Conservation (phyloP, 805 yeast species). For the Barnettozyma sp. region DNA sequence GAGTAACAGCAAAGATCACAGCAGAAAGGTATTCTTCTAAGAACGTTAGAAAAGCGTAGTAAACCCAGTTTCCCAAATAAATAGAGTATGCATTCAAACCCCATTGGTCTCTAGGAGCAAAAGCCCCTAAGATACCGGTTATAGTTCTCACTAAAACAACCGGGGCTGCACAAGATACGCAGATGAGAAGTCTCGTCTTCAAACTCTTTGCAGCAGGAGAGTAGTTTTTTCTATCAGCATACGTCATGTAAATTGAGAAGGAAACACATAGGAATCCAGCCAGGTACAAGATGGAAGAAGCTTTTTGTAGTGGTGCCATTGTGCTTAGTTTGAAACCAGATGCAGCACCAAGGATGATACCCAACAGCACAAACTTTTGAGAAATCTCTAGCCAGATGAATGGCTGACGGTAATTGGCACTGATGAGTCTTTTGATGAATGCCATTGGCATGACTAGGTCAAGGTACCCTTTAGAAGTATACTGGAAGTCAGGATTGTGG, state of each 20-base stretch:
- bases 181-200: background rate
- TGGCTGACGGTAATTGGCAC: conserved; percentile 4
- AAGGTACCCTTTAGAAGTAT: background rate
- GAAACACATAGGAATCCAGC: background rate
- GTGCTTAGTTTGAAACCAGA: background rate
- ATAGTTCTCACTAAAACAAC: conserved; percentile 3
- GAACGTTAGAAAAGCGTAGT: conserved; percentile 4
- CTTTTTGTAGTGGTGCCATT: conserved; percentile 1
- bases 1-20: background rate
- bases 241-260: background rate
- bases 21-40: conserved; percentile 3
- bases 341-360: conserved; percentile 5
- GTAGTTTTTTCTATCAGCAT: background rate
- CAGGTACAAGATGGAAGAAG: conserved; percentile 2
- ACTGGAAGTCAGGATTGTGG: conserved; percentile 6
- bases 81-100: conserved; percentile 5
- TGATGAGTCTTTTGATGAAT: background rate
- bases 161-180: background rate
- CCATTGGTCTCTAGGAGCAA: conserved; percentile 1
- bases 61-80: conserved; percentile 7
- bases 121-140: conserved; percentile 2
- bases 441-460: conserved; percentile 4
- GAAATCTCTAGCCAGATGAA: conserved; percentile 4
- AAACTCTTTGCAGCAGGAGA: background rate
- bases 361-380: conserved; percentile 2